Evolutionary conservation across 495 filamentous ascomycete species (phyloP).

Genomic region (Amorphotheca resinae): DNA sequence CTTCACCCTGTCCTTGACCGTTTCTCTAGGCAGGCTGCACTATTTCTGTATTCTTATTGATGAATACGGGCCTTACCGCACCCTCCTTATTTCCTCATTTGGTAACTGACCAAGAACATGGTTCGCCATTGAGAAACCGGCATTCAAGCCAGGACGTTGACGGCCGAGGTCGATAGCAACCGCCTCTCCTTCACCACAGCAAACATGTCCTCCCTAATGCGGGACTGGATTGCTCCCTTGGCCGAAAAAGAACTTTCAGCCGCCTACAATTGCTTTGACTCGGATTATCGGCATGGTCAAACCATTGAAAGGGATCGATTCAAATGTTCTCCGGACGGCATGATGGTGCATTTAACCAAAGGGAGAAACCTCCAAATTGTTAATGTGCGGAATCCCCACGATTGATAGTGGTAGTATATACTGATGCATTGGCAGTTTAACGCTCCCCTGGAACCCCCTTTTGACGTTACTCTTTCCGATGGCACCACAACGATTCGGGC

Average conservation of each 20-base stretch:
- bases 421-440: slow-evolving; percentile 1
- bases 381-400: slow-evolving; percentile 1
- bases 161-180: too few relatives aligned
- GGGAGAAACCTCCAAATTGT: slow-evolving; percentile 6
- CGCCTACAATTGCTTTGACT: neutral
- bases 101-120: too few relatives aligned
- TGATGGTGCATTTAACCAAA: neutral
- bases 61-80: too few relatives aligned
- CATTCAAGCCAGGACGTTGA: too few relatives aligned
- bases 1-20: too few relatives aligned
- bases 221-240: slow-evolving; percentile 9
- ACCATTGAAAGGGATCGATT: neutral
- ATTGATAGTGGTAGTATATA: neutral
- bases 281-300: neutral
- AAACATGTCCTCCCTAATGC: slow-evolving; percentile 10
- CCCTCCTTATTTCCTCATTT: too few relatives aligned
- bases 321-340: neutral
- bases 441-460: neutral
- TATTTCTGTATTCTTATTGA: too few relatives aligned
- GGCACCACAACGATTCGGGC: slow-evolving; percentile 8
- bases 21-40: too few relatives aligned
- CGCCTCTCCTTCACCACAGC: neutral
- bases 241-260: slow-evolving; percentile 3
- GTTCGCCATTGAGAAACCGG: too few relatives aligned
- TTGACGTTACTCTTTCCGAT: slow-evolving; percentile 14